Conservation (phyloP, 75 land plant species). For the Isoetes taiwanensis region DNA sequence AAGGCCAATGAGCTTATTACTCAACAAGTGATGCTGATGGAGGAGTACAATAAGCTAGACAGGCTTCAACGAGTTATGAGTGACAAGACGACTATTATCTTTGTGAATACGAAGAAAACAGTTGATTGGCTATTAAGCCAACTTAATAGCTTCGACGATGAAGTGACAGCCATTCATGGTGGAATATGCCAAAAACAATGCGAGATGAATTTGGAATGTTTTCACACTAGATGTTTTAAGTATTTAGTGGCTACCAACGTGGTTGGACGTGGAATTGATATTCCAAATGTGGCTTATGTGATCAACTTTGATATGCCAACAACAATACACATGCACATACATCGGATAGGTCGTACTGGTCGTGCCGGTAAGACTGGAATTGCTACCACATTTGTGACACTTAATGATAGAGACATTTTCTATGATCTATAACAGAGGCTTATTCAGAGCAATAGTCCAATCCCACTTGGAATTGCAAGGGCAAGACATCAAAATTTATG, state of each 20-base stretch:
- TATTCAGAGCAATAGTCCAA: conserved; percentile 6
- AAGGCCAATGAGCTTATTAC: neutral
- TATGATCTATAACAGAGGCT: conserved; percentile 13
- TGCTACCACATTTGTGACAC: conserved; percentile 5
- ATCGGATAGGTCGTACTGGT: conserved; percentile 8
- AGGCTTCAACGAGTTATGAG: neutral
- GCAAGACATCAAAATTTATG: too few species aligned
- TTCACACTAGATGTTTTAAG: neutral
- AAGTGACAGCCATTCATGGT: neutral
- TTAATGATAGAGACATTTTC: conserved; percentile 3
- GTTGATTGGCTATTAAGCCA: neutral
- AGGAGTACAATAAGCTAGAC: neutral
- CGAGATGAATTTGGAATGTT: neutral
- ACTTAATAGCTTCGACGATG: neutral
- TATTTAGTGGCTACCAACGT: neutral
- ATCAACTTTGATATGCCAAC: conserved; percentile 3
- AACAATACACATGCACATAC: neutral
- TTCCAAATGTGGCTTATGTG: neutral
- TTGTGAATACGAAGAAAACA: neutral
- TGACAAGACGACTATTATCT: neutral
- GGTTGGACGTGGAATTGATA: neutral
- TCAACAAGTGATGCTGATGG: neutral
- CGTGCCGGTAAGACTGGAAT: conserved; percentile 9
- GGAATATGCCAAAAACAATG: neutral
- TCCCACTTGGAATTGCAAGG: conserved; percentile 1